These are phyloP conservation scores for Cutaneotrichosporon spelunceum DNA, from an alignment of 1,284 basidiomycete species.

Conservation along the genomic window DNA sequence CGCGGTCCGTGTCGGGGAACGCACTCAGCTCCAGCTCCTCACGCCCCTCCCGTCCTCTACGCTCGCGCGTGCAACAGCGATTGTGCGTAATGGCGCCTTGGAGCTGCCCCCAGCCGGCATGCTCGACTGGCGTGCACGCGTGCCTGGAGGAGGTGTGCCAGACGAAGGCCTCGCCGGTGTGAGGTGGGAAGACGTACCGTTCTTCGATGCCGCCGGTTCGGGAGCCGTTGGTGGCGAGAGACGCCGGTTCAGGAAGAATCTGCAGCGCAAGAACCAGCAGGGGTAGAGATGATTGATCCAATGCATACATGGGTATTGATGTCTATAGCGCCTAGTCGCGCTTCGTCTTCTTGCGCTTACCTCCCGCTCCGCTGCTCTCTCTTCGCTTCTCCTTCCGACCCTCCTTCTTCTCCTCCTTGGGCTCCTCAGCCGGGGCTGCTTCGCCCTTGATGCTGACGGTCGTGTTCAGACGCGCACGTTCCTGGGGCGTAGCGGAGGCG, in stretches of 20 bases:
- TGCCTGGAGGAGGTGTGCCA: conserved; percentile 14
- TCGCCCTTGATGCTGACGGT: conserved; percentile 73
- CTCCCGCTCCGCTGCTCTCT: conserved; percentile 4
- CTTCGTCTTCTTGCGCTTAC: conserved; percentile 20
- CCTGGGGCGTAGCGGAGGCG: conserved; percentile 47
- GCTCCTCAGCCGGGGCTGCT: conserved; percentile 51
- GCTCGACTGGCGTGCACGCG: conserved; percentile 63
- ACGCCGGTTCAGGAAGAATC: conserved; percentile 73
- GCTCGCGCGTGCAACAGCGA: conserved; percentile 54
- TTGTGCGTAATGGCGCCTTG: conserved; percentile 76
- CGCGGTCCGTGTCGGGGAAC: conserved; percentile 48
- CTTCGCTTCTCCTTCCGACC: conserved; percentile 21
- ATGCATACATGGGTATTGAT: background rate
- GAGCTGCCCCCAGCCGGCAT: conserved; percentile 83
- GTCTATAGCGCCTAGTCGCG: conserved; percentile 7
- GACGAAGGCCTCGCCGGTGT: conserved; percentile 55
- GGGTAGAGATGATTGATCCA: background rate
- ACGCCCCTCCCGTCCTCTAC: conserved; percentile 63
- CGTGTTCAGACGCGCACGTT: conserved; percentile 57
- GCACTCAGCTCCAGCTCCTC: conserved; percentile 59
- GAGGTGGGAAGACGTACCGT: conserved; percentile 67
- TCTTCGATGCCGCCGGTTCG: conserved; percentile 71
- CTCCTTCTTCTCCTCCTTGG: conserved; percentile 56
- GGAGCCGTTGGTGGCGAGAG: conserved; percentile 60
- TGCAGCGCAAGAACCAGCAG: conserved; percentile 65